Conservation (phyloP, 306 rosid species). For the Cucumis melo region DNA sequence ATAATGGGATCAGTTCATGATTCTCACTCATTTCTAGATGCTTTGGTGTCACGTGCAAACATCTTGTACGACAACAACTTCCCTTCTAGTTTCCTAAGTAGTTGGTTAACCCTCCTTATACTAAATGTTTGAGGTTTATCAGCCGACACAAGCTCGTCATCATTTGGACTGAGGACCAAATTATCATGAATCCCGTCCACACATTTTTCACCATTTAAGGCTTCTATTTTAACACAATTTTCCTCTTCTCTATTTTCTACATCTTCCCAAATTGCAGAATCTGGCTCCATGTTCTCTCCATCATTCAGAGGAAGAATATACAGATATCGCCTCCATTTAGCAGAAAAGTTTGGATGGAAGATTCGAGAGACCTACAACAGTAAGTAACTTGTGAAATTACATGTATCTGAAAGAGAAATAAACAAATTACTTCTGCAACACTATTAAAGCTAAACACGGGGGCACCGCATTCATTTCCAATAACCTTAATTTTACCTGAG, state of each 20-base stretch:
- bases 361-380: conserved; percentile 63
- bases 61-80: conserved; percentile 75
- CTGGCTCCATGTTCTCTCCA: conserved; percentile 26
- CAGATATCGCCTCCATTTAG: conserved; percentile 87
- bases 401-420: no score
- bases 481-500: conserved; percentile 40
- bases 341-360: conserved; percentile 93
- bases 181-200: conserved; percentile 5
- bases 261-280: conserved; percentile 20
- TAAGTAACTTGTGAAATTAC: neutral
- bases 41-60: conserved; percentile 96
- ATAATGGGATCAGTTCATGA: conserved; percentile 8
- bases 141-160: conserved; percentile 24
- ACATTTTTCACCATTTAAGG: conserved; percentile 7
- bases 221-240: conserved; percentile 12
- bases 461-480: neutral
- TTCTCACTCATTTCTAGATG: conserved; percentile 87
- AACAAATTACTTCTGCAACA: neutral
- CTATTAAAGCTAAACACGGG: neutral
- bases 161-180: neutral
- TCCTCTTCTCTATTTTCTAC: conserved; percentile 14
- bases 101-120: conserved; percentile 49
- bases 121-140: conserved; percentile 42
- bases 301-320: conserved; percentile 66
- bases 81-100: conserved; percentile 69